Conservation (phyloP, 1,139 yeast species). For the Candida sanyaensis region DNA sequence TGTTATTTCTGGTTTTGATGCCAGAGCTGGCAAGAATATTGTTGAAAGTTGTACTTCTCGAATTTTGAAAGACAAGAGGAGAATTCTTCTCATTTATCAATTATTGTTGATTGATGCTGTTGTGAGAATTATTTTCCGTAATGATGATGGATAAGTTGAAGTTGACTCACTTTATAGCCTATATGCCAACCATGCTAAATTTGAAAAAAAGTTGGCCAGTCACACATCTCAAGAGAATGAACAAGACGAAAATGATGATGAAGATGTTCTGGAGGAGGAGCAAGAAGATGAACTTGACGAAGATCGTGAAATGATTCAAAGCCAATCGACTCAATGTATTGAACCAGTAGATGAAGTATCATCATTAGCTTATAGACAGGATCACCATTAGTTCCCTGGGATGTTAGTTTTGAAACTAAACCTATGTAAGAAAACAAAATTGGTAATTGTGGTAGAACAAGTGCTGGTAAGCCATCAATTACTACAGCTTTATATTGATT, state of each 20-base stretch:
- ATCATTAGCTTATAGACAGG: slow-evolving; percentile 69
- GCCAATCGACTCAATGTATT: slow-evolving; percentile 18
- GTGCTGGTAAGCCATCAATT: slow-evolving; percentile 77
- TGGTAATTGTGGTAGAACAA: slow-evolving; percentile 81
- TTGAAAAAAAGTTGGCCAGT: slow-evolving; percentile 54
- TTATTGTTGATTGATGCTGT: slow-evolving; percentile 45
- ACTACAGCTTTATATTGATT: slow-evolving; percentile 67
- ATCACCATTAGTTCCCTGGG: slow-evolving; percentile 69
- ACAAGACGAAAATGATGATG: slow-evolving; percentile 23
- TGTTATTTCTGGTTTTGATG: slow-evolving; percentile 52
- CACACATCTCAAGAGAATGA: slow-evolving; percentile 28
- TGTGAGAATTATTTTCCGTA: slow-evolving; percentile 39
- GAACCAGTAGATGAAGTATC: slow-evolving; percentile 38
- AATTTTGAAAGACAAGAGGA: slow-evolving; percentile 35
- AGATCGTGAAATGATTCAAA: slow-evolving; percentile 21
- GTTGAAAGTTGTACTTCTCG: slow-evolving; percentile 41
- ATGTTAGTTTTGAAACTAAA: slow-evolving; percentile 46
- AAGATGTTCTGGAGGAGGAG: slow-evolving; percentile 13
- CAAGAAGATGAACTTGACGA: slow-evolving; percentile 21
- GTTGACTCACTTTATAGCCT: slow-evolving; percentile 43
- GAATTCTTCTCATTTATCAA: slow-evolving; percentile 51
- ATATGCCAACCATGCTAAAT: slow-evolving; percentile 34
- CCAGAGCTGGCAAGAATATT: slow-evolving; percentile 49
- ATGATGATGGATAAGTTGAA: slow-evolving; percentile 46
- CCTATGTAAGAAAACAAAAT: slow-evolving; percentile 65